A percentile compares a stretch with the other conserved stretches of the same genome.
phyloP scores from a whole-genome alignment of 345 rosid genomes.

The Camelina laxa region DNA sequence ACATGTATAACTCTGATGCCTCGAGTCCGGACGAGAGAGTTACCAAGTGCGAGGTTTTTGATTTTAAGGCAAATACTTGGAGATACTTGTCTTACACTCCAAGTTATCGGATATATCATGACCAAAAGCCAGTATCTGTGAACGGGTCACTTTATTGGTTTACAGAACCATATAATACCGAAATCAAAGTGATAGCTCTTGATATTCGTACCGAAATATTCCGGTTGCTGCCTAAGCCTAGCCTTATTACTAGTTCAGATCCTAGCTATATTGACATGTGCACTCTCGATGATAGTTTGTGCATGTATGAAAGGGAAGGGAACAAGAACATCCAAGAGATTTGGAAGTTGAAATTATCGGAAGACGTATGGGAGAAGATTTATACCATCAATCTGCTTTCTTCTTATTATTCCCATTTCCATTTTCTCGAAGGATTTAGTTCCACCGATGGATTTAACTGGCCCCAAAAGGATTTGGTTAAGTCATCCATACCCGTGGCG shows the following conservation, averaged over 20 bases:
- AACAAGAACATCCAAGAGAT: background rate
- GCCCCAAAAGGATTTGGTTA: background rate
- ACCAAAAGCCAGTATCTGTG: conserved; percentile 6
- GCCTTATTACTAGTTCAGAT: background rate
- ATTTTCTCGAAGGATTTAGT: background rate
- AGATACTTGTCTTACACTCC: conserved; percentile 30
- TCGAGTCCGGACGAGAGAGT: background rate
- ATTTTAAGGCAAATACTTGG: conserved; percentile 30
- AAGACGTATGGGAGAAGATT: conserved; percentile 22
- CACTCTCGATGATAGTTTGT: conserved; percentile 20
- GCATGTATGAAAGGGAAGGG: conserved; percentile 15
- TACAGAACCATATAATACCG: background rate
- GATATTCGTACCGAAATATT: conserved; percentile 24
- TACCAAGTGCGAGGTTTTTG: conserved; percentile 38
- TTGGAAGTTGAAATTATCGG: conserved; percentile 24
- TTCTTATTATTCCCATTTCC: background rate
- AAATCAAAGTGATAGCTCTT: conserved; percentile 15
- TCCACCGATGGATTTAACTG: background rate
- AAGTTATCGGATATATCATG: conserved; percentile 6
- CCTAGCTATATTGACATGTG: conserved; percentile 6
- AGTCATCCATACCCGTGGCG: background rate
- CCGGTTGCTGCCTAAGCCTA: background rate
- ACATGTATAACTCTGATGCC: background rate
- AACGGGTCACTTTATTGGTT: conserved; percentile 23
- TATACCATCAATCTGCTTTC: background rate